Evolutionary conservation across 1,284 basidiomycete genomes (phyloP).

Genomic region (Ceratobasidium sp.): DNA sequence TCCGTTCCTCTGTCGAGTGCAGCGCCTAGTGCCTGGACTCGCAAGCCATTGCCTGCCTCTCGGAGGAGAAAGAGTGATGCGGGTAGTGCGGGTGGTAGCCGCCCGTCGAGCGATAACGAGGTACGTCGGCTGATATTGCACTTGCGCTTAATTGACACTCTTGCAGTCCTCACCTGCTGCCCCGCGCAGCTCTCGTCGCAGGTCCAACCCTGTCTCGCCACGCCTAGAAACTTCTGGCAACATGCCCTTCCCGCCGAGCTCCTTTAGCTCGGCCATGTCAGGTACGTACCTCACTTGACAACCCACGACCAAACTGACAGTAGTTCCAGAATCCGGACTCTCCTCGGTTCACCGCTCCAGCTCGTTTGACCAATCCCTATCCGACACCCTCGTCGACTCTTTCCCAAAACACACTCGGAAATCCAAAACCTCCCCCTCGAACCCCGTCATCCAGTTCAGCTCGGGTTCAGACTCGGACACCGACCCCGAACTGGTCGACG

Average conservation of each 20-base stretch:
- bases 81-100: conserved; percentile 54
- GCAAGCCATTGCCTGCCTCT: conserved; percentile 59
- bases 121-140: neutral
- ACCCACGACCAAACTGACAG: neutral
- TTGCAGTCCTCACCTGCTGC: conserved; percentile 29
- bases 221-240: conserved; percentile 45
- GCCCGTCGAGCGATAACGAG: conserved; percentile 29
- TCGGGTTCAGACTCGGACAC: conserved; percentile 44
- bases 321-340: conserved; percentile 31
- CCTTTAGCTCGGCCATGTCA: conserved; percentile 27
- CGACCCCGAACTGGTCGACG: conserved; percentile 46
- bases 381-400: conserved; percentile 25
- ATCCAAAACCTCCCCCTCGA: conserved; percentile 5
- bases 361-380: conserved; percentile 32
- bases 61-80: conserved; percentile 69
- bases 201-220: conserved; percentile 71
- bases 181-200: conserved; percentile 57
- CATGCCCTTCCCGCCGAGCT: conserved; percentile 47
- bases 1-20: conserved; percentile 58
- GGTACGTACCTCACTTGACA: conserved; percentile 1
- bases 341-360: conserved; percentile 34
- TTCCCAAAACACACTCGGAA: neutral
- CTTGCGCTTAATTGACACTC: neutral
- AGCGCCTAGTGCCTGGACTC: conserved; percentile 72
- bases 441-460: conserved; percentile 32